These are phyloP conservation scores for Fusarium coicis DNA, from an alignment of 2,329 filamentous ascomycete species.

Conservation along the genomic window DNA sequence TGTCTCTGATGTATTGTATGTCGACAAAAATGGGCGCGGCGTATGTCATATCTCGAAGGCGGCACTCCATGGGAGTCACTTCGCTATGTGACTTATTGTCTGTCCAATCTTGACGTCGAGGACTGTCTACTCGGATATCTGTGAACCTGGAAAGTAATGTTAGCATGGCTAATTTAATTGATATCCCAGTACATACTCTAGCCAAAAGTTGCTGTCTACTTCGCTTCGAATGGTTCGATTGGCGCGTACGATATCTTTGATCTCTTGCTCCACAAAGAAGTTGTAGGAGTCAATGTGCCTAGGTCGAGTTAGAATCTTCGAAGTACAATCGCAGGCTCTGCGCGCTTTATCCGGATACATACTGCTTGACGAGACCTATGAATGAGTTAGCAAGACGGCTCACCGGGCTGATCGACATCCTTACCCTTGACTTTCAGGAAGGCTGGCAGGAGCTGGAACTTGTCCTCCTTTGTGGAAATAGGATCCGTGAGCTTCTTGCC, in stretches of 20 bases:
- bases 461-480: slow-evolving; percentile 78
- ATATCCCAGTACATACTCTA: slow-evolving; percentile 64
- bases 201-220: slow-evolving; percentile 90
- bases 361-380: slow-evolving; percentile 85
- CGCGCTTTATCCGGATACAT: slow-evolving; percentile 45
- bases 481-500: slow-evolving; percentile 74
- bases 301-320: slow-evolving; percentile 18
- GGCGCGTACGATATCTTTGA: slow-evolving; percentile 95
- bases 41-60: slow-evolving; percentile 97
- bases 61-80: slow-evolving; percentile 95
- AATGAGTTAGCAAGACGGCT: slow-evolving; percentile 38
- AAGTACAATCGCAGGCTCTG: background rate
- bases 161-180: background rate
- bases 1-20: slow-evolving; percentile 87
- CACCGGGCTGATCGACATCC: slow-evolving; percentile 29
- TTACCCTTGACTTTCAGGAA: slow-evolving; percentile 94
- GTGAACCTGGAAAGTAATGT: slow-evolving; percentile 66
- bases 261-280: slow-evolving; percentile 95
- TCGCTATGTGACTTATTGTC: slow-evolving; percentile 75
- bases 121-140: slow-evolving; percentile 87
- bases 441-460: slow-evolving; percentile 96
- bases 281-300: slow-evolving; percentile 97
- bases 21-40: slow-evolving; percentile 94
- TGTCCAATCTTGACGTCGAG: slow-evolving; percentile 81
- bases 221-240: slow-evolving; percentile 91